phyloP scores from a whole-genome alignment of 2,329 filamentous ascomycete genomes.

The Hypomyces perniciosus region DNA sequence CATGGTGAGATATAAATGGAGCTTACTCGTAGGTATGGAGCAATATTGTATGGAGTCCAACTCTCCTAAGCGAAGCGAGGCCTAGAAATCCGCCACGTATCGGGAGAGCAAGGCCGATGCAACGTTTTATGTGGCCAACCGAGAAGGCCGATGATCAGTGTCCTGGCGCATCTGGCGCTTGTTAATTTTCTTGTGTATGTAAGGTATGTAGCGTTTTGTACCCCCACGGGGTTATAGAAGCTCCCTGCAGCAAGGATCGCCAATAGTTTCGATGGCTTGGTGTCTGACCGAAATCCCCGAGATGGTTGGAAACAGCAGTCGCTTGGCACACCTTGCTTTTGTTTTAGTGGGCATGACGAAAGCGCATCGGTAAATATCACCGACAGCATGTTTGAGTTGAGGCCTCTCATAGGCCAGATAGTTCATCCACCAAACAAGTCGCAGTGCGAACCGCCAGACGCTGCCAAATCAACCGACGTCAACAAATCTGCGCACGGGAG shows the following conservation, averaged over 20 bases:
- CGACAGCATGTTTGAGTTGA: no score
- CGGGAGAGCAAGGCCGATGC: background rate
- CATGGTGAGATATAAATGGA: background rate
- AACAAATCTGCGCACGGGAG: no score
- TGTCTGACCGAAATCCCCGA: conserved; percentile 1
- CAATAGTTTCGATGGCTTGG: background rate
- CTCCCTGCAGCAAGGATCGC: conserved; percentile 1
- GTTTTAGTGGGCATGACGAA: no score
- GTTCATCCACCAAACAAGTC: no score
- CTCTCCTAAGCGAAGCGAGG: background rate
- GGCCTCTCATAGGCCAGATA: no score
- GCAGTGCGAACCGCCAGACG: no score
- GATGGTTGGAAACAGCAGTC: background rate
- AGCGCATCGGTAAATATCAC: no score
- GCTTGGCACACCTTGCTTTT: no score
- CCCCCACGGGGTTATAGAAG: background rate
- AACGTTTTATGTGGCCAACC: conserved; percentile 4
- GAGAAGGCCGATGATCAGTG: conserved; percentile 10
- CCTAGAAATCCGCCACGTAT: background rate
- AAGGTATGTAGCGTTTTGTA: background rate
- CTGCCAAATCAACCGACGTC: no score
- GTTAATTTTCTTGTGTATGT: background rate
- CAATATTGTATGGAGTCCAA: background rate
- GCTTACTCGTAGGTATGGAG: no score
- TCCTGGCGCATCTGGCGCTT: conserved; percentile 9